Evolutionary conservation across 768 basidiomycete species (phyloP), one percentile per base, ranked within the genome.

Genomic region (Russula sp.): DNA sequence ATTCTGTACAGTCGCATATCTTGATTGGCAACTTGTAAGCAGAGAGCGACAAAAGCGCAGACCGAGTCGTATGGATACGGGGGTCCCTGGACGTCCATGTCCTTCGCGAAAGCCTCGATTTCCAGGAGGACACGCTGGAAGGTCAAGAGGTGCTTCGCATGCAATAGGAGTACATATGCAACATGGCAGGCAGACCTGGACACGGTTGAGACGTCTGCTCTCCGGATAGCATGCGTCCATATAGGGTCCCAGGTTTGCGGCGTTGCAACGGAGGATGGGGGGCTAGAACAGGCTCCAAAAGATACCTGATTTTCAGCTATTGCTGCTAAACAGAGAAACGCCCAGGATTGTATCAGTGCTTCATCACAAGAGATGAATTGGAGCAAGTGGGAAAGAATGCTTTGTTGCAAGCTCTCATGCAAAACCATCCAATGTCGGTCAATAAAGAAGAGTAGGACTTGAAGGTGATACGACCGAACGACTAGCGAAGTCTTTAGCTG

Each of bases 61-160:
- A 96, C 92, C 1, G 95, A 85, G 69, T 99, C 97, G 68, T 81
- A 89, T 0, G 94, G 93, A 68, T 83, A 86, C 14, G 84, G 75
- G 2, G 95, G 94, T 0, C 94, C 95, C 73, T 98, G 96, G 16
- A 97, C 81, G 65, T 92, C 88, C 60, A 99, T 77, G 64, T 96
- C 91, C 64, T 86, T 87, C 1, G 85, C 81, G 50, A 98, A 76
- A 0, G 79, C 77, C 70, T 93, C 93, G 51, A 98, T 84, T 70
- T 95, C 93, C 2, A 74, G 68, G 14, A 90, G 76, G 48, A 88
- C 74, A 14, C 80, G 81, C 41, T 84, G 82, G 14, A 82, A 73
- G 4, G 82, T 77, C 25, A 90, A 75, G 56, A 81, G 67, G 61
- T 68, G 65, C 61, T 72, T 73, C 67, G 71, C 78, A 70, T 75